phyloP scores from a whole-genome alignment of 768 basidiomycete species.

The Leccinellum albellum region DNA sequence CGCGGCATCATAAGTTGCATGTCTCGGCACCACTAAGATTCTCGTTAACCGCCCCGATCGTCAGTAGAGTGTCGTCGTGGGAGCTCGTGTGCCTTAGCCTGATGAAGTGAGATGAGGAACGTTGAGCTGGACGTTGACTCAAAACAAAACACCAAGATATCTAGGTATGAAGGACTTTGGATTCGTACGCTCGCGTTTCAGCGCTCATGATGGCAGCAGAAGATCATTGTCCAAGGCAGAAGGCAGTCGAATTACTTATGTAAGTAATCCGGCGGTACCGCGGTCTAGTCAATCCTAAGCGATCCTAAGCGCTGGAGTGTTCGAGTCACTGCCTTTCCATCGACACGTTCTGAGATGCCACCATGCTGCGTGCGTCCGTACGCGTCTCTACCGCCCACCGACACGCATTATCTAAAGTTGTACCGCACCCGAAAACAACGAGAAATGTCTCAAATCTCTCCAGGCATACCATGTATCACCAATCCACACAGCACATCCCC shows the following conservation, averaged over 20 bases:
- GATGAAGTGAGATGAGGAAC: neutral
- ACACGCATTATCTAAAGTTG: neutral
- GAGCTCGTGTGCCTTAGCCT: neutral
- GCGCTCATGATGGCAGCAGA: too few species aligned
- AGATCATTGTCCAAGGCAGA: too few species aligned
- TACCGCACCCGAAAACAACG: neutral
- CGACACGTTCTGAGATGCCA: constrained; percentile 35
- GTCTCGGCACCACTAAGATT: neutral
- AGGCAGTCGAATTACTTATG: too few species aligned
- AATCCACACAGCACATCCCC: neutral
- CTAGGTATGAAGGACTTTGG: neutral
- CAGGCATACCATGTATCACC: neutral
- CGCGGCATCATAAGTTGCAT: neutral
- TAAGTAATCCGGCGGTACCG: neutral
- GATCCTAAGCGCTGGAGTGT: constrained; percentile 1
- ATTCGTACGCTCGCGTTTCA: neutral
- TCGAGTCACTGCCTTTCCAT: neutral
- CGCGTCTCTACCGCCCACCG: constrained; percentile 4
- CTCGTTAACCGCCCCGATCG: neutral
- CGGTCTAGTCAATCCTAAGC: neutral
- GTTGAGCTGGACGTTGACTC: neutral
- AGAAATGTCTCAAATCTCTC: neutral
- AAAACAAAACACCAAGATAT: neutral
- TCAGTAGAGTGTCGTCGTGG: neutral
- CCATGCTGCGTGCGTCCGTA: constrained; percentile 46